Conservation (phyloP, 1,284 basidiomycete species). For the Rhodotorula sp. region DNA sequence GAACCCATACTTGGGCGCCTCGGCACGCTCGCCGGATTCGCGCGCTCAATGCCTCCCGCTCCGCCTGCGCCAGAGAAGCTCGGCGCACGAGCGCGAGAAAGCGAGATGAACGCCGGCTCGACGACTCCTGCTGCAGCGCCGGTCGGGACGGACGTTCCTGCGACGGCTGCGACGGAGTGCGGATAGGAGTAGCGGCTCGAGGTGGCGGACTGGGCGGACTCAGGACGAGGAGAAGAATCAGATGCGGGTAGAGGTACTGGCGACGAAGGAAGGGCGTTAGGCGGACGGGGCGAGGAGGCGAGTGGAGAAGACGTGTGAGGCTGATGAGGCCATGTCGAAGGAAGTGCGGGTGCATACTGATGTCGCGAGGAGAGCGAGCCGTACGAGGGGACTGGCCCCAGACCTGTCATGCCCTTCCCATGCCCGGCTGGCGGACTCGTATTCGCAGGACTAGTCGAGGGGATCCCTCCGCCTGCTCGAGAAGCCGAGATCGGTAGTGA, state of each 20-base stretch:
- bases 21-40: background rate
- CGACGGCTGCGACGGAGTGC: conserved; percentile 6
- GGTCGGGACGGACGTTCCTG: background rate
- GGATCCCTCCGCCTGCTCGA: no score
- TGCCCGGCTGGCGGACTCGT: background rate
- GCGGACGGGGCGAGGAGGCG: background rate
- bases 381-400: conserved; percentile 12
- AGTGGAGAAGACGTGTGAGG: background rate
- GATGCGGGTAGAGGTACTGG: background rate
- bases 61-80: background rate
- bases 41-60: conserved; percentile 14
- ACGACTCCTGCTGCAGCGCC: conserved; percentile 1
- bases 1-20: conserved; percentile 7
- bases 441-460: background rate
- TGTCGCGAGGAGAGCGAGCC: conserved; percentile 38
- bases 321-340: background rate
- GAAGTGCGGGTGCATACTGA: conserved; percentile 7
- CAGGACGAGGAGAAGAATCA: background rate
- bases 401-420: background rate
- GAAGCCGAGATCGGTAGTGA: conserved; percentile 19
- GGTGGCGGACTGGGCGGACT: background rate
- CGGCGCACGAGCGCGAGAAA: conserved; percentile 25
- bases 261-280: background rate
- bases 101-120: conserved; percentile 38
- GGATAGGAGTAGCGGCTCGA: background rate